Conservation (phyloP, 75 land plant species). For the Larix kaempferi region DNA sequence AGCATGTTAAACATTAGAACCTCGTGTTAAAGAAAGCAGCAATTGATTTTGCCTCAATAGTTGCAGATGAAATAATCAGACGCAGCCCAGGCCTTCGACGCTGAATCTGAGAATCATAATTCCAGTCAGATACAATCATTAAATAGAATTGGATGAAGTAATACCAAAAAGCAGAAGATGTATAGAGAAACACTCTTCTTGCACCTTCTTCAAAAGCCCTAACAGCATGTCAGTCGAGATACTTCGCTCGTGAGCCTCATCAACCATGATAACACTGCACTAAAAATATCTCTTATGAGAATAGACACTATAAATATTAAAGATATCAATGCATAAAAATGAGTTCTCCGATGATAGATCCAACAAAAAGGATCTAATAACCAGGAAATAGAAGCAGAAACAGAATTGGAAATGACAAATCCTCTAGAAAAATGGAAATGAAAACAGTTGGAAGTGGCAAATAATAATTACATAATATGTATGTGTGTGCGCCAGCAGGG, state of each 20-base stretch:
- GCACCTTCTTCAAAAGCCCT: slow-evolving; percentile 90
- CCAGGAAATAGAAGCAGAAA: too few relatives aligned
- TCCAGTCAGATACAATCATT: not conserved
- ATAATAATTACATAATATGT: too few relatives aligned
- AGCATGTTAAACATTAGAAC: slow-evolving; percentile 15
- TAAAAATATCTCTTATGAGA: not conserved
- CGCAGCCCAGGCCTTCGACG: slow-evolving; percentile 80
- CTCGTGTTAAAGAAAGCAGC: slow-evolving; percentile 64
- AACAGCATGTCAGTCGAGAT: slow-evolving; percentile 83
- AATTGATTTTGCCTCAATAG: slow-evolving; percentile 89
- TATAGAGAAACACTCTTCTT: not conserved
- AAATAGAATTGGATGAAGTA: slow-evolving; percentile 2
- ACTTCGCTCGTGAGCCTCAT: slow-evolving; percentile 97
- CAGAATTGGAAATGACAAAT: too few relatives aligned
- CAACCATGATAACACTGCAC: slow-evolving; percentile 92
- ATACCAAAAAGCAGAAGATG: not conserved
- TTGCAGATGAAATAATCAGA: slow-evolving; percentile 86
- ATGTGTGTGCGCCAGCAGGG: too few relatives aligned
- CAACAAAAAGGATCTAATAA: too few relatives aligned
- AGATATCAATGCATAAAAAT: too few relatives aligned
- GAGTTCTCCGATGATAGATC: too few relatives aligned
- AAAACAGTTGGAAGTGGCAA: too few relatives aligned
- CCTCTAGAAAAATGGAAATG: too few relatives aligned
- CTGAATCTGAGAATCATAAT: slow-evolving; percentile 50
- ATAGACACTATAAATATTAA: too few relatives aligned